Percentiles rank a stretch among this genome's conserved stretches.
Evolutionary conservation across 306 rosid genomes (phyloP).

Genomic region (Hylodesmum podocarpum): DNA sequence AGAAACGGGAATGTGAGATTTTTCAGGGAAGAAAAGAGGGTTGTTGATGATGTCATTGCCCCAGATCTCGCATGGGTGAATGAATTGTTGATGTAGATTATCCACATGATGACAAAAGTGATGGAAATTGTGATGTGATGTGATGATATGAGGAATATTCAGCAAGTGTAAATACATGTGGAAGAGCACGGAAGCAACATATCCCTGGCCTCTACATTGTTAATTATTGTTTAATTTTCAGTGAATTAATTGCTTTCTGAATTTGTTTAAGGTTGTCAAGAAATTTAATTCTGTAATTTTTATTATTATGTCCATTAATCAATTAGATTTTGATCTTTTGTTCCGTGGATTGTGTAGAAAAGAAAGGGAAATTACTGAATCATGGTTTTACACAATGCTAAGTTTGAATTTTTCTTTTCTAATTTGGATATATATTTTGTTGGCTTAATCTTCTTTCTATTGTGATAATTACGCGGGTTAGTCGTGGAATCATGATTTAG

Average conservation of each 20-base stretch:
- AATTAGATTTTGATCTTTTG: conserved; percentile 9
- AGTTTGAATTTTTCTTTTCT: not conserved
- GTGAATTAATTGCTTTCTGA: not conserved
- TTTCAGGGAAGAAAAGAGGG: conserved; percentile 10
- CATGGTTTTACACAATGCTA: not conserved
- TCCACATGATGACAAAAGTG: conserved; percentile 1
- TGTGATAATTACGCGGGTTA: not conserved
- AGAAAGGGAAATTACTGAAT: not conserved
- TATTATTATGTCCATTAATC: conserved; percentile 22
- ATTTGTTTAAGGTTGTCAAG: conserved; percentile 23
- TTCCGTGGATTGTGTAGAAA: conserved; percentile 15
- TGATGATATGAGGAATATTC: too few relatives aligned
- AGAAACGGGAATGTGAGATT: not conserved
- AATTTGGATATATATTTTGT: not conserved
- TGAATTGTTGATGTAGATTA: conserved; percentile 70
- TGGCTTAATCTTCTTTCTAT: not conserved
- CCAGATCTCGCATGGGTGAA: conserved; percentile 95
- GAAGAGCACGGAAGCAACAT: not conserved
- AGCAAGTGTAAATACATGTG: conserved; percentile 47
- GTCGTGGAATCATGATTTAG: not conserved
- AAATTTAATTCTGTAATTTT: conserved; percentile 27
- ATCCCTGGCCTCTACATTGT: conserved; percentile 33
- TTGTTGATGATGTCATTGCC: conserved; percentile 28
- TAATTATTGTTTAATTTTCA: conserved; percentile 17
- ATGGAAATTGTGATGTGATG: not conserved